A percentile compares a stretch with the other conserved stretches of the same genome.
Evolutionary conservation across 2,329 filamentous ascomycete species (phyloP).

Genomic region (Neonectria neomacrospora): DNA sequence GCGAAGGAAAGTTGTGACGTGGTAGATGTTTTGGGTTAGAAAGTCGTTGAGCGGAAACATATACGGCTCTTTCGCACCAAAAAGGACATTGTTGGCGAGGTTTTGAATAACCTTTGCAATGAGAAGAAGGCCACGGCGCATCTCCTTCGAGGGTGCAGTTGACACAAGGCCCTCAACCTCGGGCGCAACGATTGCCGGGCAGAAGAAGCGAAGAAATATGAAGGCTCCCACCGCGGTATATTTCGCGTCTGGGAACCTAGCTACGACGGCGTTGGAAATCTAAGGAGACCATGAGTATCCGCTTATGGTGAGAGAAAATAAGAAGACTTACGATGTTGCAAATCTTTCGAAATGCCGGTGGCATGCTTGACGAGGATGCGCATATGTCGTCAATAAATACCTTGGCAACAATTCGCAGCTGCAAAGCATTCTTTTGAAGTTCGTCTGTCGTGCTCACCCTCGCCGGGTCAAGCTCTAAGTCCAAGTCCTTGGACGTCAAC

Average conservation of each 20-base stretch:
- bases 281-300: slow-evolving; percentile 36
- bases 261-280: slow-evolving; percentile 72
- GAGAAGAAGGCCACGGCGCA: slow-evolving; percentile 73
- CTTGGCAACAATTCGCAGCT: slow-evolving; percentile 74
- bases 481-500: slow-evolving; percentile 73
- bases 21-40: slow-evolving; percentile 74
- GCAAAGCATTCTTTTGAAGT: slow-evolving; percentile 72
- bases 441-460: slow-evolving; percentile 70
- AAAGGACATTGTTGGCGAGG: slow-evolving; percentile 76
- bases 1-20: slow-evolving; percentile 72
- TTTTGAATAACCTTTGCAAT: slow-evolving; percentile 80
- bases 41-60: slow-evolving; percentile 79
- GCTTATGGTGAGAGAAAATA: background rate
- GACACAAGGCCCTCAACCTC: slow-evolving; percentile 74
- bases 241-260: slow-evolving; percentile 74
- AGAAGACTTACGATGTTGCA: slow-evolving; percentile 68
- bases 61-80: slow-evolving; percentile 77
- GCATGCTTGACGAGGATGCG: slow-evolving; percentile 69
- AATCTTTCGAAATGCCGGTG: slow-evolving; percentile 72
- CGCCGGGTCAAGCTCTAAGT: slow-evolving; percentile 74
- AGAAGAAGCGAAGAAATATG: slow-evolving; percentile 78
- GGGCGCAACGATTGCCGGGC: slow-evolving; percentile 76
- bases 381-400: slow-evolving; percentile 79
- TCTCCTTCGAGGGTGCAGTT: slow-evolving; percentile 71
- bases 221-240: slow-evolving; percentile 79